Base-by-base conservation (phyloP, 2,329 filamentous ascomycete genomes). In the Neurospora sp. region DNA sequence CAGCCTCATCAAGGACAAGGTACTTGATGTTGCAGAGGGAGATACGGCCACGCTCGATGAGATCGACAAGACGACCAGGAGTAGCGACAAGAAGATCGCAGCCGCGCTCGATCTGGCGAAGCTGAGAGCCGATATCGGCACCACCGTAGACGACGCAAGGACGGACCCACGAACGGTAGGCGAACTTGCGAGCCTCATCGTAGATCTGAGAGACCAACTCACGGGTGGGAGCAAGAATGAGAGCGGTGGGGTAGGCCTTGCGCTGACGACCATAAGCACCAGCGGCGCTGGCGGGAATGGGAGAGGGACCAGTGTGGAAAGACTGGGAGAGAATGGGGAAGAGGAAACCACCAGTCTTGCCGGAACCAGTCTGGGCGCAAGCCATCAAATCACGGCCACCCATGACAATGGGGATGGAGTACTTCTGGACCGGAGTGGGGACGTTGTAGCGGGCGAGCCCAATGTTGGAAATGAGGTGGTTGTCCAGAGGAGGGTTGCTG, bases 21-120 rank as follows among this genome's bases (percentile, higher is more conserved):
- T 99, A 99, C 87, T 97, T 98, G 88, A 99, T 99, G 87, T 97
- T 97, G 82, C 90, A 89, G 70, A 99, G 90, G 66, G 96, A 98
- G 81, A 99, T 98, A 79, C 95, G 93, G 79, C 96, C 96, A 86
- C 96, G 93, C 87, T 98, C 96, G 79, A 99, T 96, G 83, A 99
- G 86, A 81, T 99, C 96, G 79, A 98, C 94, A 75, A 99, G 88
- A 90, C 96, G 93, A 83, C 96, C 96, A 70, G 96, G 96, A 69
- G 96, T 99, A 75, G 96, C 96, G 79, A 99, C 96, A 73, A 99
- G 89, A 72, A 99, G 87, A 86, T 99, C 96, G 78, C 96, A 99
- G 73, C 96, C 96, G 72, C 87, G 94, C 87, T 99, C 96, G 75
- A 99, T 98, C 84, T 97, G 93, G 78, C 96, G 95, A 71, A 99